phyloP scores from a whole-genome alignment of 345 rosid species.

The Eutrema japonicum region DNA sequence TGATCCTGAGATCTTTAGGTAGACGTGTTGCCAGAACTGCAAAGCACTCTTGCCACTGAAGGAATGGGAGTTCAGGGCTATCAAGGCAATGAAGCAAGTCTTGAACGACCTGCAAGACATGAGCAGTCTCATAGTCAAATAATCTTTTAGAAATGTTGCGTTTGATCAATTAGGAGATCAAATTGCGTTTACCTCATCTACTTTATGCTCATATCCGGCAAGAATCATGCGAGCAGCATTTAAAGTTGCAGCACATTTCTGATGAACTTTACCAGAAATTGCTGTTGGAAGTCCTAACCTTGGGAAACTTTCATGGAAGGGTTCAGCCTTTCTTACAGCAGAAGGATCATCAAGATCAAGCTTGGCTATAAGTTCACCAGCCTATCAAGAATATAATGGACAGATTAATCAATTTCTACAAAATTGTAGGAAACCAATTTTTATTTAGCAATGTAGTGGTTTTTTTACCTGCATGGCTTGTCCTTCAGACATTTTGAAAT shows the following conservation, averaged over 20 bases:
- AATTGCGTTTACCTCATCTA: constrained; percentile 72
- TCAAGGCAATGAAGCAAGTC: constrained; percentile 89
- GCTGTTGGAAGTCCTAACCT: constrained; percentile 91
- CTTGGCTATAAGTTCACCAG: constrained; percentile 98
- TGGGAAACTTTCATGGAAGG: constrained; percentile 92
- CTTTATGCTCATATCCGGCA: constrained; percentile 92
- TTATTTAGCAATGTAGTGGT: not conserved
- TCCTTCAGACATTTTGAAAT: constrained; percentile 92
- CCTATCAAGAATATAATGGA: constrained; percentile 54
- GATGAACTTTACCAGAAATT: constrained; percentile 95
- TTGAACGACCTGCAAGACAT: constrained; percentile 76
- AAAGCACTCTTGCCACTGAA: constrained; percentile 98
- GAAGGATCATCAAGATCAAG: constrained; percentile 98
- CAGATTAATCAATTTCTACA: not conserved
- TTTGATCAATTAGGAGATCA: not conserved
- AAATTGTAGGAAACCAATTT: constrained; percentile 5
- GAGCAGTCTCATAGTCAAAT: constrained; percentile 27
- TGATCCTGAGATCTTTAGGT: constrained; percentile 87
- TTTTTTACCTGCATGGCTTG: constrained; percentile 95
- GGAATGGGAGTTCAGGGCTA: constrained; percentile 97
- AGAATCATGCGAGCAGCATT: constrained; percentile 97
- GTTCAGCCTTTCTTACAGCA: constrained; percentile 98
- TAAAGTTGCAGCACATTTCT: constrained; percentile 95
- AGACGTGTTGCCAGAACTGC: constrained; percentile 93
- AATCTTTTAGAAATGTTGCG: constrained; percentile 6